Conservation (phyloP, 441 rosid genomes). For the Erysimum cheiri region DNA sequence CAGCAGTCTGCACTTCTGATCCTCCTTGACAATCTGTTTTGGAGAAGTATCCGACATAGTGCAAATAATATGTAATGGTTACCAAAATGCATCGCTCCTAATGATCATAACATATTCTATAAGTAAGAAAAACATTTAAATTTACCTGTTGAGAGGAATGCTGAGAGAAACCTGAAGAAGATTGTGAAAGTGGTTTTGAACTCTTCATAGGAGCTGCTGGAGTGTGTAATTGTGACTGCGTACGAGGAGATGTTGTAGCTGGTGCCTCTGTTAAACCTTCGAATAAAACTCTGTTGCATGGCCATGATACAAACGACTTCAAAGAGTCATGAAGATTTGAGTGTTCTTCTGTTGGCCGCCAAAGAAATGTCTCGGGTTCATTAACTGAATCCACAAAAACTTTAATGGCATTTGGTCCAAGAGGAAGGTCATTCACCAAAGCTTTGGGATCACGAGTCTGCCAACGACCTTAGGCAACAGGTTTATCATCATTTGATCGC, state of each 20-base stretch:
- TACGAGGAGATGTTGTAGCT: not conserved
- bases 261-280: not conserved
- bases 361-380: conserved; percentile 11
- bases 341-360: conserved; percentile 13
- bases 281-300: not conserved
- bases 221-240: not conserved
- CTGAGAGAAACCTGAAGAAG: conserved; percentile 3
- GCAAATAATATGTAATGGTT: not conserved
- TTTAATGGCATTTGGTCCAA: conserved; percentile 10
- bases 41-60: not conserved
- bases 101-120: too few relatives aligned
- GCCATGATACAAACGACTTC: conserved; percentile 4
- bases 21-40: not conserved
- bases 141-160: not conserved
- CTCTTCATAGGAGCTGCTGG: conserved; percentile 14
- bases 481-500: too few relatives aligned
- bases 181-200: not conserved
- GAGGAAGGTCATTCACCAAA: conserved; percentile 6
- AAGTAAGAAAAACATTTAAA: too few relatives aligned
- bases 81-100: not conserved
- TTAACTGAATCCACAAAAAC: conserved; percentile 5
- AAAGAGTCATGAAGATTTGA: conserved; percentile 12
- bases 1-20: conserved; percentile 1
- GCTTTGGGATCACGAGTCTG: conserved; percentile 22
- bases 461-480: not conserved